Base-by-base conservation (phyloP, 2,329 filamentous ascomycete genomes). In the Aureobasidium pullulans region DNA sequence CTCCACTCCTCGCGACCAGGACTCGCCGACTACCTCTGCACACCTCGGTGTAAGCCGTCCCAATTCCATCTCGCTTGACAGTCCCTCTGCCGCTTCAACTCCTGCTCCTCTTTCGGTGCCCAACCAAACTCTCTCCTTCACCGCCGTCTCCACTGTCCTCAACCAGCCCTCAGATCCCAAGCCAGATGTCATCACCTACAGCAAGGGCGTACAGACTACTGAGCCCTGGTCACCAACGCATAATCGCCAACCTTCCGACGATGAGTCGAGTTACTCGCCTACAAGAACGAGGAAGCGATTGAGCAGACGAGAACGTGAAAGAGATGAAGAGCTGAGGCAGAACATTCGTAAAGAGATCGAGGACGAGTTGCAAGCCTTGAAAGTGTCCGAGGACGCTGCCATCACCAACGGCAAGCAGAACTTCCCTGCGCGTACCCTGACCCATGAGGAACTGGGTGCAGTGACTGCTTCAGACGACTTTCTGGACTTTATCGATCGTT, bases 401-500 rank as follows among this genome's bases (percentile, higher is more conserved):
- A 76, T 76, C 47, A 70, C 73, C 15, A 75, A 78, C 11, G 73
- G 77, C 28, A 73, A 76, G 49, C 69, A 72, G 32, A 71, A 80
- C 60, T 96, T 90, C 68, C 92, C 93, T 2, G 84, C 88, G 50
- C 84, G 93, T 68, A 85, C 87, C 34, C 80, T 99, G 50, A 91
- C 86, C 2, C 79, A 82, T 15, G 94, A 97, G 67, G 95, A 99
- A 72, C 78, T 96, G 40, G 85, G 88, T 65, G 94, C 93, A 6
- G 91, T 97, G 29, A 94, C 90, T 28, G 88, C 88, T 58, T 96
- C 93, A 0, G 86, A 93, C 32, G 94, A 97, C 53, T 99, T 99
- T 70, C 81, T 94, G 62, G 90, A 96, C 66, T 99, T 99, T 69
- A 85, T 99, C 32, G 94, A 99, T 68, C 84, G 90, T 66, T 96